A percentile compares a stretch with the other conserved stretches of the same genome.
phyloP scores from a whole-genome alignment of 805 yeast genomes.

The Grigorovia humatica region DNA sequence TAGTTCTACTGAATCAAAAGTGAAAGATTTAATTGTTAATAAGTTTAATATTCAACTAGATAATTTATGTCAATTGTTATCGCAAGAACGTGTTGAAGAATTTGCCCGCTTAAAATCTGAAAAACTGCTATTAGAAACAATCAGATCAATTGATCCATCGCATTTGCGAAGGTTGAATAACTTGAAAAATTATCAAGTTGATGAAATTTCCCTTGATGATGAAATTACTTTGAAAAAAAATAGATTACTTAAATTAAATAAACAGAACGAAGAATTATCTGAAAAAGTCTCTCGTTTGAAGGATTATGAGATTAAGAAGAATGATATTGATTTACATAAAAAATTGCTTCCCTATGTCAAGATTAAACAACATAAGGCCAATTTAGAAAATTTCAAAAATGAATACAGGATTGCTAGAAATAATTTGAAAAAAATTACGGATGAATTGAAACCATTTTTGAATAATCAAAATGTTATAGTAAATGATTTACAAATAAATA shows the following conservation, averaged over 20 bases:
- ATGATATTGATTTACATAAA: constrained; percentile 38
- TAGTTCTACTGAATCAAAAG: constrained; percentile 32
- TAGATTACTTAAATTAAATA: constrained; percentile 27
- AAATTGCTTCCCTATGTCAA: constrained; percentile 41
- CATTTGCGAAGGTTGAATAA: constrained; percentile 46
- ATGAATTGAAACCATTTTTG: constrained; percentile 22
- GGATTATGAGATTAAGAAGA: constrained; percentile 37
- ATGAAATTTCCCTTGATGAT: constrained; percentile 31
- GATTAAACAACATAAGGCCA: constrained; percentile 31
- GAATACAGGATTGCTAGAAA: constrained; percentile 21
- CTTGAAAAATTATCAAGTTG: constrained; percentile 42
- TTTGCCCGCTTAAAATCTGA: constrained; percentile 78
- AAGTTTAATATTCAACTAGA: constrained; percentile 71
- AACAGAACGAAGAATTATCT: constrained; percentile 31
- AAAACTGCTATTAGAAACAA: constrained; percentile 63
- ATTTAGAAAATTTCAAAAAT: constrained; percentile 19
- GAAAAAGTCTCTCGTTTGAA: constrained; percentile 40
- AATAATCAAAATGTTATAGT: constrained; percentile 26
- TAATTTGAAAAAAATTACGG: constrained; percentile 17
- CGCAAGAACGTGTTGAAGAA: constrained; percentile 91
- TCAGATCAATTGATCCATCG: constrained; percentile 63
- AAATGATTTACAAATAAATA: constrained; percentile 5
- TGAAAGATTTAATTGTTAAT: constrained; percentile 35
- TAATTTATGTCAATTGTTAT: constrained; percentile 86
- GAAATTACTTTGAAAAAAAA: constrained; percentile 26